A percentile compares a stretch with the other conserved stretches of the same genome.
Conservation (phyloP, 257 asterid species). For the Cruciata laevipes region DNA sequence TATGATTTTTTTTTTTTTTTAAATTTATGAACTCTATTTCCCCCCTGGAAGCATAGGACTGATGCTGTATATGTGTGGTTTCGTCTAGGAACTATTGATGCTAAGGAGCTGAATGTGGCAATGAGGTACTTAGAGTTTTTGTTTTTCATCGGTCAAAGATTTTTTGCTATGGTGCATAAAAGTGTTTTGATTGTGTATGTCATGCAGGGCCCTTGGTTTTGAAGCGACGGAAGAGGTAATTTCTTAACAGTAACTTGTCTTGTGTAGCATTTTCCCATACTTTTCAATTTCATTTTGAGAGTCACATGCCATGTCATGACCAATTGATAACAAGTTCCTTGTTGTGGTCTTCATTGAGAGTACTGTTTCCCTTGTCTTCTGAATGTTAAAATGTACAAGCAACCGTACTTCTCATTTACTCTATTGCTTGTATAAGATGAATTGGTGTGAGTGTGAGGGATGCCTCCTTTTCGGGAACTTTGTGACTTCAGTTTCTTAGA, state of each 20-base stretch:
- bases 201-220: constrained; percentile 93
- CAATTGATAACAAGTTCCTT: background rate
- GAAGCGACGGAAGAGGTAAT: constrained; percentile 92
- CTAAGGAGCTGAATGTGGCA: constrained; percentile 88
- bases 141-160: background rate
- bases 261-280: constrained; percentile 5
- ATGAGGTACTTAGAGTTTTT: constrained; percentile 56
- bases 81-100: constrained; percentile 75
- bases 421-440: background rate
- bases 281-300: background rate
- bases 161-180: background rate
- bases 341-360: background rate
- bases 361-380: background rate
- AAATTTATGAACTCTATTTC: background rate
- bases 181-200: constrained; percentile 14
- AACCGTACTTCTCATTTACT: background rate
- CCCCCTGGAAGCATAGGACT: background rate
- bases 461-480: background rate
- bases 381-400: background rate
- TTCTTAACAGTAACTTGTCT: constrained; percentile 10
- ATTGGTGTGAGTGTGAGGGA: background rate
- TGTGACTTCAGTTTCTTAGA: background rate
- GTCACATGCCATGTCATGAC: background rate
- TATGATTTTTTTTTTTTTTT: background rate
- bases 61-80: background rate